A percentile compares a stretch with the other conserved stretches of the same genome.
phyloP scores from a whole-genome alignment of 176 grass and related monocot species.

The Elymus sibiricus region DNA sequence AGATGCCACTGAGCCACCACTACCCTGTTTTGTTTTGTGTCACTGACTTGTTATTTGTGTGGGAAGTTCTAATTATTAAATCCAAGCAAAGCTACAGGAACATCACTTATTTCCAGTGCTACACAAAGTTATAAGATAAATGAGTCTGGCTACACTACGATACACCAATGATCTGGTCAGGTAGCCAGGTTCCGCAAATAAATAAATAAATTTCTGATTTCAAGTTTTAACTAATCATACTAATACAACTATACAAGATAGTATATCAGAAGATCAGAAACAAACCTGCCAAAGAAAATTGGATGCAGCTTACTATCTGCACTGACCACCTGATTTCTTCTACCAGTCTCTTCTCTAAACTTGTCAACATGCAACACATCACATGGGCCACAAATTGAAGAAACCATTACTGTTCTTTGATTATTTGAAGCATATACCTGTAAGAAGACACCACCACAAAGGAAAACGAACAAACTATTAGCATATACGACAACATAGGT shows the following conservation, averaged over 20 bases:
- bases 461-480: slow-evolving; percentile 3
- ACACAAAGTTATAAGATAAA: not conserved
- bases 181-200: not conserved
- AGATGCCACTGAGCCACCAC: not conserved
- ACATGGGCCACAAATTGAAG: slow-evolving; percentile 51
- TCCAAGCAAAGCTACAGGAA: not conserved
- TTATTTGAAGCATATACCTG: slow-evolving; percentile 54
- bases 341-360: slow-evolving; percentile 31
- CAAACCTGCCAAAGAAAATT: slow-evolving; percentile 57
- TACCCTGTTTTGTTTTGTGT: not conserved
- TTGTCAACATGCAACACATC: slow-evolving; percentile 25
- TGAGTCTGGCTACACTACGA: not conserved
- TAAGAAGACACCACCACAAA: slow-evolving; percentile 15
- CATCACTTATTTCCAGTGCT: not conserved
- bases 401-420: slow-evolving; percentile 37
- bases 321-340: slow-evolving; percentile 34
- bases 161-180: not conserved
- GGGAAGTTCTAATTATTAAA: not conserved
- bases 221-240: not conserved
- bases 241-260: not conserved
- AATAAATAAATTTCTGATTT: slow-evolving; percentile 3
- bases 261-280: slow-evolving; percentile 24
- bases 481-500: not conserved
- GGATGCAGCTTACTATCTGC: slow-evolving; percentile 25
- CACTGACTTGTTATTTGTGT: not conserved